phyloP scores from a whole-genome alignment of 2,329 filamentous ascomycete species.

The Teratosphaeria destructans region DNA sequence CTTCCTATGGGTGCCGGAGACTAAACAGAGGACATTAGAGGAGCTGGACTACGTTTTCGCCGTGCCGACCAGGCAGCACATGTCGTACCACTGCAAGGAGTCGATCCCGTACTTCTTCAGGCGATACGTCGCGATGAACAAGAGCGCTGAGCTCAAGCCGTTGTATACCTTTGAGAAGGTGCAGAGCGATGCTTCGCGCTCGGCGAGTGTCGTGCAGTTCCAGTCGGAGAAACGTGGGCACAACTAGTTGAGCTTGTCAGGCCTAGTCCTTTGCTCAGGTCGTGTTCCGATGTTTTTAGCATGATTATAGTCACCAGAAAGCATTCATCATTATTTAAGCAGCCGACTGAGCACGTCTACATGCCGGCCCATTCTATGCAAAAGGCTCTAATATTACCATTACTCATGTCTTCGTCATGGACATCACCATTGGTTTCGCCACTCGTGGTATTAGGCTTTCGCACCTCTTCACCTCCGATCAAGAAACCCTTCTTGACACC shows the following conservation, averaged over 20 bases:
- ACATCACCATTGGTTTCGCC: slow-evolving; percentile 10
- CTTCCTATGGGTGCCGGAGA: slow-evolving; percentile 29
- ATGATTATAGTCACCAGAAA: background rate
- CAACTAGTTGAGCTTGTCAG: background rate
- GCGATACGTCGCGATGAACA: slow-evolving; percentile 8
- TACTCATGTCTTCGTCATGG: slow-evolving; percentile 24
- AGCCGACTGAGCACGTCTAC: slow-evolving; percentile 36
- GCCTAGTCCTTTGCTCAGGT: background rate
- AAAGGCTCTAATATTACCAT: slow-evolving; percentile 53
- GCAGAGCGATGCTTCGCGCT: background rate
- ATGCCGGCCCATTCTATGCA: slow-evolving; percentile 92
- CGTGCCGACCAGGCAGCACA: slow-evolving; percentile 34
- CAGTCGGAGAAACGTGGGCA: background rate
- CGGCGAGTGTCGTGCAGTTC: background rate
- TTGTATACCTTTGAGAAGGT: slow-evolving; percentile 9
- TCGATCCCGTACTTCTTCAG: slow-evolving; percentile 39
- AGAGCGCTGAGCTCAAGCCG: slow-evolving; percentile 11
- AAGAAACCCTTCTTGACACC: slow-evolving; percentile 94
- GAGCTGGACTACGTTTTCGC: slow-evolving; percentile 39
- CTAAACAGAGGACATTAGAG: slow-evolving; percentile 36
- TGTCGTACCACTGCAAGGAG: slow-evolving; percentile 24
- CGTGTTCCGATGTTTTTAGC: background rate
- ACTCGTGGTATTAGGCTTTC: slow-evolving; percentile 8
- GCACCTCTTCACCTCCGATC: slow-evolving; percentile 57
- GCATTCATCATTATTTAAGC: background rate